A percentile compares a stretch with the other conserved stretches of the same genome.
These are phyloP conservation scores for Cryptosporidium felis DNA, from an alignment of 169 alveolate genomes.

Conservation along the genomic window DNA sequence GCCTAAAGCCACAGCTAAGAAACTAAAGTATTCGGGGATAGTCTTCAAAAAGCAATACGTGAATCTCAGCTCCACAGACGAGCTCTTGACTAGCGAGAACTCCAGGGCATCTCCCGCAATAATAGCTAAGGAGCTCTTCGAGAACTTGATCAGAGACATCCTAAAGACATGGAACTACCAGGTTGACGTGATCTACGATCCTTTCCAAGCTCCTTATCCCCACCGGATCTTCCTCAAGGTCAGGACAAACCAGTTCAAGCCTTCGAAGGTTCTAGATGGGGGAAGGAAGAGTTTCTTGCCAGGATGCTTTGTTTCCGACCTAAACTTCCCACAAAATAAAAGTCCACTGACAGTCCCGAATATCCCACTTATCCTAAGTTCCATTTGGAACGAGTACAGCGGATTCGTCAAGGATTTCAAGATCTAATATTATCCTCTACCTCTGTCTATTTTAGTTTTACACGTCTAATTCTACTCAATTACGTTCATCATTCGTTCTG, in stretches of 20 bases:
- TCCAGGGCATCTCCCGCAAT: background rate
- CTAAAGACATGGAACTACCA: background rate
- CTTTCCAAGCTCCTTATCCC: slow-evolving; percentile 33
- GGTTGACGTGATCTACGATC: slow-evolving; percentile 34
- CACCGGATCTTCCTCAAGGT: slow-evolving; percentile 9
- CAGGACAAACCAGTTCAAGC: background rate
- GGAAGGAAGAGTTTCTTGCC: background rate
- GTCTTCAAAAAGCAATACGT: background rate
- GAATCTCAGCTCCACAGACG: slow-evolving; percentile 26
- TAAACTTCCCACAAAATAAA: background rate
- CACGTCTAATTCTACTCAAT: no score
- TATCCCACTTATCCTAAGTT: background rate
- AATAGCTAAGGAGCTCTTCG: slow-evolving; percentile 29
- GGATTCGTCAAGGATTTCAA: slow-evolving; percentile 8
- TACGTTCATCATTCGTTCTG: no score
- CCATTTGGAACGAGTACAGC: slow-evolving; percentile 9
- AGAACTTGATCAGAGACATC: background rate
- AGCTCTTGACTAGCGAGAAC: background rate
- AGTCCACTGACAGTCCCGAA: slow-evolving; percentile 12
- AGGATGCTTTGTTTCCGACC: background rate
- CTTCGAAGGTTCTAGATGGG: background rate
- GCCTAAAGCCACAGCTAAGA: slow-evolving; percentile 1
- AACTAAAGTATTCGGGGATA: background rate
- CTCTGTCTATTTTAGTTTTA: no score
- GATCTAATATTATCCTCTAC: background rate